phyloP scores from a whole-genome alignment of 306 rosid species.

The Lathyrus oleraceus region DNA sequence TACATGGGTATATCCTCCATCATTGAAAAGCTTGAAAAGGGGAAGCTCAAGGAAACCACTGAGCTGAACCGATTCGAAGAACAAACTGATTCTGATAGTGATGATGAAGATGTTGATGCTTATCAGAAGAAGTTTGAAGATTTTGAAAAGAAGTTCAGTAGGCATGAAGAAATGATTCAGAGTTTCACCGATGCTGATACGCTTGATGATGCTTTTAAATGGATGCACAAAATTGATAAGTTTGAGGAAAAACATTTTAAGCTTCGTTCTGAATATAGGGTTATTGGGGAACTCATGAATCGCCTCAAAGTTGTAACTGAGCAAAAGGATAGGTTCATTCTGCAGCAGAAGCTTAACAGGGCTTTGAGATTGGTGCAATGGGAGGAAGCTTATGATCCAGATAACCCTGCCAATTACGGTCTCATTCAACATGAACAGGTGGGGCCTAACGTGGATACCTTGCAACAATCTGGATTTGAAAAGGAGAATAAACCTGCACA shows the following conservation, averaged over 20 bases:
- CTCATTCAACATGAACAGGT: constrained; percentile 56
- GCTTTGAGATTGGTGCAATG: constrained; percentile 79
- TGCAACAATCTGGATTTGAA: constrained; percentile 56
- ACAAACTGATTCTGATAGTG: constrained; percentile 77
- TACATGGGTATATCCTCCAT: constrained; percentile 66
- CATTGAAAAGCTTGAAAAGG: constrained; percentile 66
- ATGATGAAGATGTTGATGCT: constrained; percentile 63
- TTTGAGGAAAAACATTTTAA: constrained; percentile 77
- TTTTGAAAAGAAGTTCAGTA: constrained; percentile 65
- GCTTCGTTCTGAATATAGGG: constrained; percentile 73
- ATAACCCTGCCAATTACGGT: constrained; percentile 79
- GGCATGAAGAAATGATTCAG: constrained; percentile 65
- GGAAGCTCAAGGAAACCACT: constrained; percentile 42
- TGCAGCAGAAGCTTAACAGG: constrained; percentile 82
- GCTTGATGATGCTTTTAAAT: constrained; percentile 76
- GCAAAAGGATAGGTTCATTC: constrained; percentile 73
- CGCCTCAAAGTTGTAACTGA: constrained; percentile 68
- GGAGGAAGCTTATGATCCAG: constrained; percentile 91
- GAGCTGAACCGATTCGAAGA: constrained; percentile 56
- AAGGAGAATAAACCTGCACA: constrained; percentile 45
- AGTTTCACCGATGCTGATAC: constrained; percentile 58
- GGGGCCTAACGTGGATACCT: constrained; percentile 49
- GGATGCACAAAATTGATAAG: constrained; percentile 77
- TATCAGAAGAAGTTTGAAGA: constrained; percentile 40
- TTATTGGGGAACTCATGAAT: constrained; percentile 85